phyloP scores from a whole-genome alignment of 768 basidiomycete species.

The Udeniomyces megalosporus region DNA sequence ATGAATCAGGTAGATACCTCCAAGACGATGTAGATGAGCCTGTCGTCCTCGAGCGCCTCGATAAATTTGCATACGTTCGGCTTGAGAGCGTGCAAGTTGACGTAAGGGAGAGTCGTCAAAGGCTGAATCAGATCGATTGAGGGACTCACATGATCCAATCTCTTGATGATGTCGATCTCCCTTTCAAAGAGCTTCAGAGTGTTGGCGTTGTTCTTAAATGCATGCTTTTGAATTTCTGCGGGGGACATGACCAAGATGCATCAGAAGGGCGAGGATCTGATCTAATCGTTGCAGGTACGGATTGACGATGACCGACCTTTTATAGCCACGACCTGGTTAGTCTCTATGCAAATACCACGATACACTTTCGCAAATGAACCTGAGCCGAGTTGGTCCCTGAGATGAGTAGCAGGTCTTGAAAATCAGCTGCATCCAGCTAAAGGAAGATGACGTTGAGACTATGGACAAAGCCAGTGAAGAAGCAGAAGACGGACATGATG shows the following conservation, averaged over 20 bases:
- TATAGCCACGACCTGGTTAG: conserved; percentile 6
- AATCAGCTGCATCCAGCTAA: no score
- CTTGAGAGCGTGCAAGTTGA: no score
- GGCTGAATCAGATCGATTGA: background rate
- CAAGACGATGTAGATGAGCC: conserved; percentile 27
- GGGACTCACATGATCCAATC: conserved; percentile 43
- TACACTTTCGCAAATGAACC: conserved; percentile 14
- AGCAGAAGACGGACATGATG: conserved; percentile 3
- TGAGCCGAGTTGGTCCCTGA: conserved; percentile 2
- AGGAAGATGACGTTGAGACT: no score
- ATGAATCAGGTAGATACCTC: background rate
- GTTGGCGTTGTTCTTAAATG: conserved; percentile 19
- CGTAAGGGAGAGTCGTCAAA: background rate
- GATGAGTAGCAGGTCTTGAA: background rate
- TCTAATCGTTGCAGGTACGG: no score
- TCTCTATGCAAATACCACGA: background rate
- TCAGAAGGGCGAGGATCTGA: no score
- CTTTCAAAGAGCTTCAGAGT: conserved; percentile 39
- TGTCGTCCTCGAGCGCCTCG: conserved; percentile 55
- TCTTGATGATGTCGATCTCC: conserved; percentile 64
- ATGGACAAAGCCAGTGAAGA: no score
- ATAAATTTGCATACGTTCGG: conserved; percentile 65
- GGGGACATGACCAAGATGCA: no score
- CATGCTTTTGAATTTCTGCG: conserved; percentile 15
- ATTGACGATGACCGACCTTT: conserved; percentile 13